Conservation (phyloP, 192 early-diverging fungal genomes). For the Podila verticillata region DNA sequence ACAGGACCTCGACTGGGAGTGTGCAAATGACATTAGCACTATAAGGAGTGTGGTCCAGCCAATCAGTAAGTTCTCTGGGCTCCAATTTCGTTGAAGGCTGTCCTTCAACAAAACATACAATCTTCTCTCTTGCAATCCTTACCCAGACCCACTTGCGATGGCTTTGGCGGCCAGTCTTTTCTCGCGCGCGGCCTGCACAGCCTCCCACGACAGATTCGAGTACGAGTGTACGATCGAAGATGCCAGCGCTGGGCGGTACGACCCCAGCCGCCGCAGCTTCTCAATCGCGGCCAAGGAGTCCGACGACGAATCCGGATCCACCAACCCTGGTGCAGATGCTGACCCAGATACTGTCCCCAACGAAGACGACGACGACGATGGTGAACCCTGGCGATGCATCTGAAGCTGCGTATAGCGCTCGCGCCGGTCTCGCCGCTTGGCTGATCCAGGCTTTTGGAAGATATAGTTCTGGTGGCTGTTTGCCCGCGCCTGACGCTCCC, state of each 20-base stretch:
- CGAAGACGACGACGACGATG: neutral
- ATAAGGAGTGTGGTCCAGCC: neutral
- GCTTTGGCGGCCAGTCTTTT: slow-evolving; percentile 33
- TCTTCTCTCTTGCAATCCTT: neutral
- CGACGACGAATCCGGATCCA: neutral
- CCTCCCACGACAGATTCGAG: slow-evolving; percentile 37
- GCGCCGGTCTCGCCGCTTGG: slow-evolving; percentile 32
- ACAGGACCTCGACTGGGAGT: slow-evolving; percentile 32
- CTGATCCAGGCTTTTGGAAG: slow-evolving; percentile 33
- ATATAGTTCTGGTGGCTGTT: slow-evolving; percentile 22
- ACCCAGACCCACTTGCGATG: slow-evolving; percentile 17
- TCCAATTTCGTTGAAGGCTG: neutral
- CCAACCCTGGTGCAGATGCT: neutral
- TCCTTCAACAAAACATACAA: neutral
- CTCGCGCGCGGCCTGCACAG: slow-evolving; percentile 33
- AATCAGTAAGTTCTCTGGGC: neutral
- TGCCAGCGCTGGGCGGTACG: slow-evolving; percentile 38
- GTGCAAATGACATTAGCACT: slow-evolving; percentile 36
- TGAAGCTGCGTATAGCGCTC: slow-evolving; percentile 10
- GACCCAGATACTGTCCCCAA: slow-evolving; percentile 15
- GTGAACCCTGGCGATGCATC: slow-evolving; percentile 2
- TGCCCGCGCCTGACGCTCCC: slow-evolving; percentile 28
- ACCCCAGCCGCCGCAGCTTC: slow-evolving; percentile 19
- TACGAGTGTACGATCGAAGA: slow-evolving; percentile 41
- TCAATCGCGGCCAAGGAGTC: neutral